A percentile compares a stretch with the other conserved stretches of the same genome.
phyloP scores from a whole-genome alignment of 495 filamentous ascomycete genomes.

The Penicillium silybi region DNA sequence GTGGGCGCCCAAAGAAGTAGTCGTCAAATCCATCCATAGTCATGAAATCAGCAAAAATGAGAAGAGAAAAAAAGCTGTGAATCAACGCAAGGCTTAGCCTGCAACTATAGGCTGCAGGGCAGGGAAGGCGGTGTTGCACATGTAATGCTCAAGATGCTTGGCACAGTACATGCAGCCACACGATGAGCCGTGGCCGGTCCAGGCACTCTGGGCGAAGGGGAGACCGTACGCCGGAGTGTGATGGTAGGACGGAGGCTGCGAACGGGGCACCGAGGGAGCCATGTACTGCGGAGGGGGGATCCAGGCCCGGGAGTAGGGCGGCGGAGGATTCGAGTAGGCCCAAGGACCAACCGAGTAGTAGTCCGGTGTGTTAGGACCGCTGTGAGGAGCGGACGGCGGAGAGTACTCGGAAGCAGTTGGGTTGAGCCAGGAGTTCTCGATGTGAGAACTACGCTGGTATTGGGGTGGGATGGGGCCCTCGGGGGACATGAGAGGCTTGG shows the following conservation, averaged over 20 bases:
- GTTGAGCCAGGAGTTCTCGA: conserved; percentile 52
- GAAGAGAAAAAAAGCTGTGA: conserved; percentile 2
- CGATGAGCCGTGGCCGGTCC: conserved; percentile 58
- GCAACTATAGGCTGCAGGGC: conserved; percentile 55
- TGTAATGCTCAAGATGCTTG: conserved; percentile 61
- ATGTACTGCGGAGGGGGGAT: conserved; percentile 49
- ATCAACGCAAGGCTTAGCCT: conserved; percentile 12
- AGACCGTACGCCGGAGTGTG: conserved; percentile 49
- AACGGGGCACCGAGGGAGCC: conserved; percentile 35
- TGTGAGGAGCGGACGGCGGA: conserved; percentile 65
- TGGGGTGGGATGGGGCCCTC: conserved; percentile 49
- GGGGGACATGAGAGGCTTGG: conserved; percentile 47
- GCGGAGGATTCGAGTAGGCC: conserved; percentile 53
- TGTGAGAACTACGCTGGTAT: conserved; percentile 45
- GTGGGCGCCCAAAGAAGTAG: not conserved
- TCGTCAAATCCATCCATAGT: conserved; percentile 16
- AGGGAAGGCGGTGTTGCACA: conserved; percentile 56
- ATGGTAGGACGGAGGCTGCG: conserved; percentile 51
- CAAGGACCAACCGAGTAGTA: conserved; percentile 52
- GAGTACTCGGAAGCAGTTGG: conserved; percentile 57
- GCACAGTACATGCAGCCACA: conserved; percentile 68
- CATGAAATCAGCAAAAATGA: conserved; percentile 15
- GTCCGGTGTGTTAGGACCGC: conserved; percentile 60
- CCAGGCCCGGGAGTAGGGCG: conserved; percentile 39
- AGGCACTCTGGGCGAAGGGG: conserved; percentile 54